These are phyloP conservation scores for Cnidoscolus chayamansa DNA, from an alignment of 441 rosid genomes.

Conservation along the genomic window DNA sequence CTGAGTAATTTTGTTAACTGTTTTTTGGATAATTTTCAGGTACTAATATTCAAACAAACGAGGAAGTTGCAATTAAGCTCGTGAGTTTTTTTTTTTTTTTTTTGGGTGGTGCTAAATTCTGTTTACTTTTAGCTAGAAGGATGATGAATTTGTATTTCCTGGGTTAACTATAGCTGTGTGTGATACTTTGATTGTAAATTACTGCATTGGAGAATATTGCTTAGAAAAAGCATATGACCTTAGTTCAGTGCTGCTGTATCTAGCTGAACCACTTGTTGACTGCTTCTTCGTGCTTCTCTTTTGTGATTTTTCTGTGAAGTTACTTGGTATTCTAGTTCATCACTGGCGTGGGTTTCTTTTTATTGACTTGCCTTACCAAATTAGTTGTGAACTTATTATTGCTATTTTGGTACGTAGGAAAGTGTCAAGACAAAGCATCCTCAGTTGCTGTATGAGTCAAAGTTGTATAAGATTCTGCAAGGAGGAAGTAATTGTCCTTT, in stretches of 20 bases:
- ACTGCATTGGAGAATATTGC: background rate
- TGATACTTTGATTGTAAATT: background rate
- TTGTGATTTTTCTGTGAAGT: background rate
- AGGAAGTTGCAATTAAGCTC: conserved; percentile 92
- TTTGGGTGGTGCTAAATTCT: background rate
- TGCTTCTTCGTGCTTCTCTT: background rate
- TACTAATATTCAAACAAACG: conserved; percentile 76
- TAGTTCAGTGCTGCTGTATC: background rate
- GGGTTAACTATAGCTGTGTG: no score
- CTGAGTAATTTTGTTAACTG: background rate
- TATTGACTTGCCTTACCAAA: background rate
- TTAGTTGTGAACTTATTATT: conserved; percentile 2
- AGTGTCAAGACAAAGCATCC: conserved; percentile 95
- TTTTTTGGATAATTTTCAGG: conserved; percentile 36
- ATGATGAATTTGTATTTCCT: no score
- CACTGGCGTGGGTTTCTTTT: background rate
- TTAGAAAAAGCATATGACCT: background rate
- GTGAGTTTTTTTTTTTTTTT: conserved; percentile 42
- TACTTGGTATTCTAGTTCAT: background rate
- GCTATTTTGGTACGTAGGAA: conserved; percentile 49
- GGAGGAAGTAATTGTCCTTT: conserved; percentile 80
- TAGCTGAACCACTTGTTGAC: background rate
- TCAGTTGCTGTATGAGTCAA: conserved; percentile 93
- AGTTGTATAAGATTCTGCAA: conserved; percentile 83
- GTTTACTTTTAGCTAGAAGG: background rate